Base-by-base conservation (phyloP, 2,329 filamentous ascomycete genomes). In the Dothiorella sarmentorum region DNA sequence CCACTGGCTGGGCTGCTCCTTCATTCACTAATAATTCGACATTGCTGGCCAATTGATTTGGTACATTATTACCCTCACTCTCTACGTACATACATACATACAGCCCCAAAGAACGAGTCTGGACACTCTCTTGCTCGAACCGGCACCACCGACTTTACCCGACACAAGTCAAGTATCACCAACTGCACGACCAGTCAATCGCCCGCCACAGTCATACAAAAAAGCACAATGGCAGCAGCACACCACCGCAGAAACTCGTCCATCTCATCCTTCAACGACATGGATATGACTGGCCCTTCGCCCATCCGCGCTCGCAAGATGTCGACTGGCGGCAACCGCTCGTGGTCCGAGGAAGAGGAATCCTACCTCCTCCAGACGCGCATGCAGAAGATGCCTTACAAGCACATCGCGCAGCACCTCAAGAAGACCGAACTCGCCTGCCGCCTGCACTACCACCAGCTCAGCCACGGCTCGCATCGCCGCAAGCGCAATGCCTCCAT, bases 321-420 rank as follows among this genome's bases (percentile, higher is more conserved):
- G 42, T 85, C 87, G 61, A 88, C 87, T 52, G 87, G 88, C 63
- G 88, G 89, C 65, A 88, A 89, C 66, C 82, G 89, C 72, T 89
- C 89, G 59, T 93, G 89, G 89, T 91, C 88, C 63, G 89, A 92
- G 71, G 89, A 91, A 73, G 89, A 92, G 89, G 90, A 94, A 76
- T 82, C 86, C 60, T 94, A 93, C 72, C 85, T 94, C 57, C 82
- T 94, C 61, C 88, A 91, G 74, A 92, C 88, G 61, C 88, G 90
- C 60, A 83, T 90, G 68, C 88, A 92, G 68, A 93, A 93, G 76
- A 91, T 93, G 85, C 90, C 90, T 0, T 94, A 94, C 76, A 94
- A 93, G 80, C 89, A 93, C 71, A 94, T 94, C 70, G 90, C 90
- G 60, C 84, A 87, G 60, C 87, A 92, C 67, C 78, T 94, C 65